A percentile compares a stretch with the other conserved stretches of the same genome.
These are phyloP conservation scores for Amorphotheca resinae DNA, from an alignment of 495 filamentous ascomycete genomes.

Conservation along the genomic window DNA sequence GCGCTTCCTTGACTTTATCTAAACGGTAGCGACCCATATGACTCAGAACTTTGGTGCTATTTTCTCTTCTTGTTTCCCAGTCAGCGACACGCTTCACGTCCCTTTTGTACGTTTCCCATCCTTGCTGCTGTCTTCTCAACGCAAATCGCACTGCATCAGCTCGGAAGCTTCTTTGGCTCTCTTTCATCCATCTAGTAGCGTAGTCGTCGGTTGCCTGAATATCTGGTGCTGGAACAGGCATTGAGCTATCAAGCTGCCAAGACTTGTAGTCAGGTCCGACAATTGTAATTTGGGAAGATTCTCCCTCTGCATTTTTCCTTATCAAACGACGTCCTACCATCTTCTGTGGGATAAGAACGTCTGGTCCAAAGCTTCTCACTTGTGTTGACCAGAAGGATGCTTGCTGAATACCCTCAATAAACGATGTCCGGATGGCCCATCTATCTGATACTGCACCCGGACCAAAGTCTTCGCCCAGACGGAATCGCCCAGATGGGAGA, in stretches of 20 bases:
- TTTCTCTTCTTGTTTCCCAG: background rate
- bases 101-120: background rate
- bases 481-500: background rate
- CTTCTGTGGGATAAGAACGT: background rate
- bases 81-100: background rate
- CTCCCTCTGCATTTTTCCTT: background rate
- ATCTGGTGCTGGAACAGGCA: background rate
- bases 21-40: background rate
- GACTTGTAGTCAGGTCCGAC: background rate
- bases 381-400: background rate
- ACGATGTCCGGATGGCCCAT: background rate
- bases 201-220: background rate
- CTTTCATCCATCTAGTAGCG: background rate
- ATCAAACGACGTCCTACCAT: background rate
- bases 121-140: background rate
- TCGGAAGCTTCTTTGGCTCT: background rate
- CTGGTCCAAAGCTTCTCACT: background rate
- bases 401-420: background rate
- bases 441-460: background rate
- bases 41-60: background rate
- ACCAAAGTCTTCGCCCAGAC: background rate
- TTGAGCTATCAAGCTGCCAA: background rate
- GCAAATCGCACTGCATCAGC: background rate
- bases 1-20: background rate
- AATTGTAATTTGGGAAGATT: background rate